Conservation (phyloP, 2,329 filamentous ascomycete species). For the Coniella lustricola region DNA sequence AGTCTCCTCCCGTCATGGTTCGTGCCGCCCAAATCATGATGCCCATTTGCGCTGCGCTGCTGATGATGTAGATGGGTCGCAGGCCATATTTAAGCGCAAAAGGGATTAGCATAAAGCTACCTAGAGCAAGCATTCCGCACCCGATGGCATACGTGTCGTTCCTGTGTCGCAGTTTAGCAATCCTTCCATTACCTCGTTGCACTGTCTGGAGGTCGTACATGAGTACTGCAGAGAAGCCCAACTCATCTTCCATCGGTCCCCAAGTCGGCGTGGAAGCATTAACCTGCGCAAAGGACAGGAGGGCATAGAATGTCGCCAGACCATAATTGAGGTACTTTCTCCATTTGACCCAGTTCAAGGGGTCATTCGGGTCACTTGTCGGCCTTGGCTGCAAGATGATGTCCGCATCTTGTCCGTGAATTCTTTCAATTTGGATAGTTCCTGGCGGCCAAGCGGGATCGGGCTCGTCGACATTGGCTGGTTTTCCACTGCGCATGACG, state of each 20-base stretch:
- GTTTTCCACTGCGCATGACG: background rate
- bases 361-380: constrained; percentile 13
- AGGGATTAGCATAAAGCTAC: constrained; percentile 35
- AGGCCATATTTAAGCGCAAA: constrained; percentile 39
- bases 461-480: constrained; percentile 4
- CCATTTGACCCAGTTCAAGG: constrained; percentile 14
- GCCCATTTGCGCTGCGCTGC: constrained; percentile 29
- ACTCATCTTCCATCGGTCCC: constrained; percentile 30
- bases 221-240: constrained; percentile 28
- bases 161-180: background rate
- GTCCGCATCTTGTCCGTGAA: constrained; percentile 4
- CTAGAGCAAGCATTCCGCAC: constrained; percentile 34
- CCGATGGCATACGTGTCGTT: constrained; percentile 39
- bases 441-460: constrained; percentile 15
- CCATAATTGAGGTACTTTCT: constrained; percentile 17
- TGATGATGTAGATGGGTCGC: constrained; percentile 38
- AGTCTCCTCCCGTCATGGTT: constrained; percentile 33
- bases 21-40: constrained; percentile 35
- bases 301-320: constrained; percentile 14
- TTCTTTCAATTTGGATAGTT: constrained; percentile 14
- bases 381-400: constrained; percentile 16
- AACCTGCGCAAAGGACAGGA: constrained; percentile 15
- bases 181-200: background rate
- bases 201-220: constrained; percentile 13
- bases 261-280: constrained; percentile 24